A percentile compares a stretch with the other conserved stretches of the same genome.
Evolutionary conservation across 495 filamentous ascomycete genomes (phyloP).

Genomic region (Penicillium paxilli): DNA sequence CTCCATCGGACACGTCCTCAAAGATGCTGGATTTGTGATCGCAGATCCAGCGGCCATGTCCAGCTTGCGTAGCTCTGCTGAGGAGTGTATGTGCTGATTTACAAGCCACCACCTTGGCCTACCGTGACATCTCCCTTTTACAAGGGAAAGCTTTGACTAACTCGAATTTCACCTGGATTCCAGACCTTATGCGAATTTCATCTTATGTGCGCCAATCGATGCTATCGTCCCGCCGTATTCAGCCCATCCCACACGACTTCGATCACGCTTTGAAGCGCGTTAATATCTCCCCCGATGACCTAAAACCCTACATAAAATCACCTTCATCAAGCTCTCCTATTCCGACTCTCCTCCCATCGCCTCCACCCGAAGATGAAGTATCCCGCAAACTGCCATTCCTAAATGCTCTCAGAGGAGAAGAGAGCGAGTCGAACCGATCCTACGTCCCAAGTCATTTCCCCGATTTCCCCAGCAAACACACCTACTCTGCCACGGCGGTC

Average conservation of each 20-base stretch:
- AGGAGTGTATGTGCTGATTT: constrained; percentile 57
- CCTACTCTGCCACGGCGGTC: constrained; percentile 67
- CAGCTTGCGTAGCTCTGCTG: constrained; percentile 53
- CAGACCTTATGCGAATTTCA: constrained; percentile 61
- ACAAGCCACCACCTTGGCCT: no score
- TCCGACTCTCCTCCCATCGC: constrained; percentile 42
- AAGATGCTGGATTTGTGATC: constrained; percentile 57
- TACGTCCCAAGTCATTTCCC: constrained; percentile 72
- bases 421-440: constrained; percentile 45
- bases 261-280: constrained; percentile 56
- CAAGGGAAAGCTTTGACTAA: constrained; percentile 22
- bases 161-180: background rate
- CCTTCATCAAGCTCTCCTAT: constrained; percentile 29
- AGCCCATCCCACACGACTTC: constrained; percentile 69
- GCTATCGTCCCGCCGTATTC: constrained; percentile 57
- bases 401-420: constrained; percentile 52
- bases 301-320: constrained; percentile 40
- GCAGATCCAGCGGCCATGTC: constrained; percentile 60
- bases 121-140: no score
- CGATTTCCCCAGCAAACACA: constrained; percentile 69
- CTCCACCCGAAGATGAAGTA: constrained; percentile 46
- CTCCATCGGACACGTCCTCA: constrained; percentile 54
- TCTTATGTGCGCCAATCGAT: constrained; percentile 61
- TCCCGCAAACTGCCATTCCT: constrained; percentile 47
- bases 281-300: constrained; percentile 35